Percentiles rank a stretch among this genome's conserved stretches.
Evolutionary conservation across 2,329 filamentous ascomycete genomes (phyloP).

Genomic region (Xylariaceae sp.): DNA sequence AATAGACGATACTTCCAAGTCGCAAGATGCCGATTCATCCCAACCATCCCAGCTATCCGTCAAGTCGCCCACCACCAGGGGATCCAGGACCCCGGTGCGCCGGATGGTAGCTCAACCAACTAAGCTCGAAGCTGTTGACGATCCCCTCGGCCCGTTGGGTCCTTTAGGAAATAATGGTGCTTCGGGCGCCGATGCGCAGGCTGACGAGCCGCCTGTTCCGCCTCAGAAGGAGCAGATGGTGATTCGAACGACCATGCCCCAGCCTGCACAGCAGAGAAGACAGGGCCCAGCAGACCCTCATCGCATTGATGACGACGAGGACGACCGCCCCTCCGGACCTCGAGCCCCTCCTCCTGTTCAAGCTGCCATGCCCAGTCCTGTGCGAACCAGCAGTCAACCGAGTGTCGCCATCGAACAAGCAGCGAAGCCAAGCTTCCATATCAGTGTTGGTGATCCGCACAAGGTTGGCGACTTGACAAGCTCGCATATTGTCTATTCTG

Average conservation of each 20-base stretch:
- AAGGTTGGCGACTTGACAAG: conserved; percentile 96
- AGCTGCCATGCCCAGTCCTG: conserved; percentile 47
- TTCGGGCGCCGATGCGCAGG: conserved; percentile 26
- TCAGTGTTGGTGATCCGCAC: conserved; percentile 91
- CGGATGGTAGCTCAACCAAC: conserved; percentile 71
- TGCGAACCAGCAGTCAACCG: conserved; percentile 56
- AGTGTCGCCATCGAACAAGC: conserved; percentile 92
- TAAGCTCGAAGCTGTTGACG: conserved; percentile 71
- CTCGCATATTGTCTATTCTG: conserved; percentile 96
- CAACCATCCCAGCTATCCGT: conserved; percentile 26
- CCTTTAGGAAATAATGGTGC: conserved; percentile 51
- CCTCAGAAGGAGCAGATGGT: conserved; percentile 64
- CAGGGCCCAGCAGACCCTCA: conserved; percentile 53
- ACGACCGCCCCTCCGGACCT: conserved; percentile 43
- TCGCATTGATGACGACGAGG: conserved; percentile 69
- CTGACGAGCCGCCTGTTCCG: conserved; percentile 60
- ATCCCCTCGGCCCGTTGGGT: conserved; percentile 74
- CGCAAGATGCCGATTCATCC: conserved; percentile 24
- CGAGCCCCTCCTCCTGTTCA: conserved; percentile 64
- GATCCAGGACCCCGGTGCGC: conserved; percentile 35
- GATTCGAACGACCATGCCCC: conserved; percentile 54
- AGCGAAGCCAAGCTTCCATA: conserved; percentile 85
- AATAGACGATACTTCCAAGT: conserved; percentile 18
- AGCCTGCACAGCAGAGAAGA: conserved; percentile 35
- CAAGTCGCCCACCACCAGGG: conserved; percentile 23